Conservation (phyloP, 192 early-diverging fungal species). For the Coemansia asiatica region DNA sequence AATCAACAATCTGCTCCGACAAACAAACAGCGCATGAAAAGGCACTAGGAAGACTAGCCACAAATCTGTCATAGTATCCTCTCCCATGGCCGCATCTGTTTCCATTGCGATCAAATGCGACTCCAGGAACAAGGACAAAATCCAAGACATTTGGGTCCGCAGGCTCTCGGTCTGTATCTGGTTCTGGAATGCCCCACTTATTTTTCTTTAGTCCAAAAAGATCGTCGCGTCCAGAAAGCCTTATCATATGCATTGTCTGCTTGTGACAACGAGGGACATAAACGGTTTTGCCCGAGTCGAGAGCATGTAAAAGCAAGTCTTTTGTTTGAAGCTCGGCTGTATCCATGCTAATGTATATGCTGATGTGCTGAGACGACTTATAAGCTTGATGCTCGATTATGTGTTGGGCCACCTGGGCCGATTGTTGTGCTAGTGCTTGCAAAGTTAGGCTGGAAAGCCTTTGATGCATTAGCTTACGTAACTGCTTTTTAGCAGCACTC, state of each 20-base stretch:
- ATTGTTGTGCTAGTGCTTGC: slow-evolving; percentile 12
- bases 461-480: slow-evolving; percentile 33
- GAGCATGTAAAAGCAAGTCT: slow-evolving; percentile 10
- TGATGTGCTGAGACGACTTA: slow-evolving; percentile 22
- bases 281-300: slow-evolving; percentile 29
- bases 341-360: slow-evolving; percentile 47
- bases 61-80: slow-evolving; percentile 49
- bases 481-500: slow-evolving; percentile 20
- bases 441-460: slow-evolving; percentile 8
- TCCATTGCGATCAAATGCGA: slow-evolving; percentile 37
- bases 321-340: slow-evolving; percentile 32
- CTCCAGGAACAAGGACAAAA: slow-evolving; percentile 44
- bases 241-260: slow-evolving; percentile 37
- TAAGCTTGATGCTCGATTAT: slow-evolving; percentile 9
- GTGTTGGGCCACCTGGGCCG: slow-evolving; percentile 8
- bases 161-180: not conserved
- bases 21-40: slow-evolving; percentile 43
- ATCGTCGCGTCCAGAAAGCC: not conserved
- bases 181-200: slow-evolving; percentile 49
- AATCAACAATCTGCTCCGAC: slow-evolving; percentile 26
- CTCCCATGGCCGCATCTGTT: slow-evolving; percentile 46
- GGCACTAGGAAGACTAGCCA: slow-evolving; percentile 5
- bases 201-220: slow-evolving; percentile 10
- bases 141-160: slow-evolving; percentile 33
- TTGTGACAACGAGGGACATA: slow-evolving; percentile 36